These are phyloP conservation scores for Penicillium sp. DNA, from an alignment of 2,329 filamentous ascomycete genomes.

Conservation along the genomic window DNA sequence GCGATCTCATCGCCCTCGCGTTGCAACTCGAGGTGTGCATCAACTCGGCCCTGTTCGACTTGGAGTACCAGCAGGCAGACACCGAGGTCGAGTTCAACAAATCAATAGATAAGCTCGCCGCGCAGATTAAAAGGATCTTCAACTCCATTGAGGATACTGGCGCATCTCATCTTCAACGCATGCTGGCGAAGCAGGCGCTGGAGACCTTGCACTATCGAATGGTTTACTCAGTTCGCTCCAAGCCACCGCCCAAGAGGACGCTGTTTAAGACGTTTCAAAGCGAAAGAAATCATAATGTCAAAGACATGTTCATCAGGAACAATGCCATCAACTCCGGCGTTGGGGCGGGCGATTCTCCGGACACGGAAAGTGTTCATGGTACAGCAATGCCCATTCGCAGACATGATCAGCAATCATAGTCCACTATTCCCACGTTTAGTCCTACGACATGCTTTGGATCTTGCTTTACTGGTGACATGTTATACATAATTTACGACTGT, in stretches of 20 bases:
- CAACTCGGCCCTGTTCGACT: conserved; percentile 59
- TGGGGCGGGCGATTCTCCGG: background rate
- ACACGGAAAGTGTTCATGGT: background rate
- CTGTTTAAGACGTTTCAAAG: conserved; percentile 34
- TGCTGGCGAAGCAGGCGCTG: conserved; percentile 74
- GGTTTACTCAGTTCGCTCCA: conserved; percentile 69
- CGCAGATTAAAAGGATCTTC: conserved; percentile 58
- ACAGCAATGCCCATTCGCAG: conserved; percentile 12
- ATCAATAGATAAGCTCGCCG: conserved; percentile 67
- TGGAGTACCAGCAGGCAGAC: conserved; percentile 34
- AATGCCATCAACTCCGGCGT: background rate
- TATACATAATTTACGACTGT: conserved; percentile 14
- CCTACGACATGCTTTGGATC: background rate
- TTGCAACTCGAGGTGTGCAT: conserved; percentile 74
- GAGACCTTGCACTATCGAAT: conserved; percentile 76
- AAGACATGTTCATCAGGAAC: conserved; percentile 13
- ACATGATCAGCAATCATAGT: background rate
- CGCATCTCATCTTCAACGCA: conserved; percentile 69
- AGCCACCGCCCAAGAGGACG: conserved; percentile 55
- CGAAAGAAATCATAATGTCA: conserved; percentile 17
- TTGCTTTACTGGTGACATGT: background rate
- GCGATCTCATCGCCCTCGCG: conserved; percentile 65
- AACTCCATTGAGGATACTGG: conserved; percentile 72
- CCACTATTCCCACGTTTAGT: background rate
- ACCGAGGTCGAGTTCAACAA: conserved; percentile 64